A percentile compares a stretch with the other conserved stretches of the same genome.
These are phyloP conservation scores for Nannizzia gypsea DNA, from an alignment of 2,329 filamentous ascomycete species.

Conservation along the genomic window DNA sequence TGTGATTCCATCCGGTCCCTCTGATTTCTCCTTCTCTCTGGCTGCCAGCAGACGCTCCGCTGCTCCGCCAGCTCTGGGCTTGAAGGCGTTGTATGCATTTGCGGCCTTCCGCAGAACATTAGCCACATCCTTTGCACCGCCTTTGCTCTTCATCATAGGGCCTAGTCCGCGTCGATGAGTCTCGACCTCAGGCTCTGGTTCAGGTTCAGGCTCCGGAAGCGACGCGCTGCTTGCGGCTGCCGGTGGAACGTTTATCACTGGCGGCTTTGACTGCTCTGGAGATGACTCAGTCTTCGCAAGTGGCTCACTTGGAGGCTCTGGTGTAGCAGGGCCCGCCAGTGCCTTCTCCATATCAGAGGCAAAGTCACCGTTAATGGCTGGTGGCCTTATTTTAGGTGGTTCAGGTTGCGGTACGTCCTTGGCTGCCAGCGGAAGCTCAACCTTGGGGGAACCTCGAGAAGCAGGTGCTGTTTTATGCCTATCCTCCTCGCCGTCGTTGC, in stretches of 20 bases:
- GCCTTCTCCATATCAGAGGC: not conserved
- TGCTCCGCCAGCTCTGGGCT: slow-evolving; percentile 75
- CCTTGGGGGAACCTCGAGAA: not conserved
- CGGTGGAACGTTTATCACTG: not conserved
- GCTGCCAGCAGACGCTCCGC: slow-evolving; percentile 62
- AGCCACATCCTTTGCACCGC: slow-evolving; percentile 56
- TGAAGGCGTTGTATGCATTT: slow-evolving; percentile 60
- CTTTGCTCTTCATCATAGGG: slow-evolving; percentile 80
- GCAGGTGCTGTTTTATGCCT: not conserved
- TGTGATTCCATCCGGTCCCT: slow-evolving; percentile 79
- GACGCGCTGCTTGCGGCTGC: not conserved
- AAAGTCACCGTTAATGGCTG: not conserved
- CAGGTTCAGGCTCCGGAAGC: not conserved
- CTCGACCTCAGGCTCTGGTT: slow-evolving; percentile 31
- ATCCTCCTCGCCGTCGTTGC: not conserved
- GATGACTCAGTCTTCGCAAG: not conserved
- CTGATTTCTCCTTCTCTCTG: slow-evolving; percentile 41
- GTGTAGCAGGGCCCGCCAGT: not conserved
- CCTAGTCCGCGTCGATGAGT: slow-evolving; percentile 63
- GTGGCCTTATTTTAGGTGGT: not conserved
- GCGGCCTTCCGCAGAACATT: slow-evolving; percentile 71
- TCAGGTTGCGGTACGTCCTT: slow-evolving; percentile 4
- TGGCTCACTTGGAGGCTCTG: not conserved
- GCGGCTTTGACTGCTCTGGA: not conserved
- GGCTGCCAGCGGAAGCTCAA: not conserved